Base-by-base conservation (phyloP, 441 rosid species). In the Erodium texanum region DNA sequence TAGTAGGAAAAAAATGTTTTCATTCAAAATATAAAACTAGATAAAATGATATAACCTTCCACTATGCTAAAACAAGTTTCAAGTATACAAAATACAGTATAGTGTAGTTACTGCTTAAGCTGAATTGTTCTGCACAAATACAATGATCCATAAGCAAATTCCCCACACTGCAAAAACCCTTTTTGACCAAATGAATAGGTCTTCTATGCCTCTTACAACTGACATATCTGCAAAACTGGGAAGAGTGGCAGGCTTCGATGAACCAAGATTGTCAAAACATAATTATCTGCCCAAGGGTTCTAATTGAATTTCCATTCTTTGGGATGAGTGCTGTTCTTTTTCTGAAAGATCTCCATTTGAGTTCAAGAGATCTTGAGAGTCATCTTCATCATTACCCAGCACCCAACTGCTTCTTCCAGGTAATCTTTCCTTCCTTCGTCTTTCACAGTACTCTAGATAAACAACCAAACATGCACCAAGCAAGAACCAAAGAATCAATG, bases 271-370 rank as follows among this genome's bases (percentile, higher is more conserved):
- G 27, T 62, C 9, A 66, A 71, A 69, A 70, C 48, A 34, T 56
- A 48, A 73, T 83, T 85, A 90, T 80, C 89, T 83, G 73, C 73
- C 86, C 75, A 93, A 73, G 66, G 97, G 92, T 80, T 91, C 97
- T 78, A 93, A 79, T 76, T 93, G 99, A 79, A 93, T 85, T 81
- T 93, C 97, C 95, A 88, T 87, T 72, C 80, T 76, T 75, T 85
- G 86, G 14, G 86, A 77, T 23, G 73, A 65, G 64, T 75, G 79
- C 15, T 71, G 74, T 72, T 76, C 82, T 77, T 80, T 89, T 71
- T 82, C 89, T 73, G 76, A 76, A 61, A 67, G 59, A 67, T 77
- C 81, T 48, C 79, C 74, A 36, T 68, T 75, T 7, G 92, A 80
- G 70, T 82, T 89, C 69, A 91, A 79, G 16, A 91, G 92, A 83